Evolutionary conservation across 306 rosid species (phyloP).

Genomic region (Astragalus glycyphyllos): DNA sequence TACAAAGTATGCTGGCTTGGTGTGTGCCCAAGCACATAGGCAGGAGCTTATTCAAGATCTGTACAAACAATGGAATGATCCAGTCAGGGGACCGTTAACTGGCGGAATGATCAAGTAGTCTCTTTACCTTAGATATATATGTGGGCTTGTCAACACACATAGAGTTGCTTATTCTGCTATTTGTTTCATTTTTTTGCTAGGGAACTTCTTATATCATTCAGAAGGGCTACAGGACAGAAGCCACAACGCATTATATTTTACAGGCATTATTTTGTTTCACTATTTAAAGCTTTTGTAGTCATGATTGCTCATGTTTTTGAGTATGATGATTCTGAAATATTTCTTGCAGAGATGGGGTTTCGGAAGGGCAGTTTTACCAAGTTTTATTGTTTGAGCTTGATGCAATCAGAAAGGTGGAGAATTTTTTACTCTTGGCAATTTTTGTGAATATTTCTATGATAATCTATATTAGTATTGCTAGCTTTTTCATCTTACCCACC

Average conservation of each 20-base stretch:
- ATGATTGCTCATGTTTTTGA: neutral
- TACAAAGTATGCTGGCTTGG: slow-evolving; percentile 94
- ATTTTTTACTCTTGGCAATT: neutral
- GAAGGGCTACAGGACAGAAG: slow-evolving; percentile 96
- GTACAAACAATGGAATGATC: slow-evolving; percentile 94
- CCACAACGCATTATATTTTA: slow-evolving; percentile 95
- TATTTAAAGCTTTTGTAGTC: neutral
- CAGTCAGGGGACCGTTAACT: slow-evolving; percentile 74
- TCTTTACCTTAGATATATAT: slow-evolving; percentile 24
- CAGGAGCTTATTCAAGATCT: slow-evolving; percentile 97
- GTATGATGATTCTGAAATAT: neutral
- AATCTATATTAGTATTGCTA: neutral
- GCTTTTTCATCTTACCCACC: neutral
- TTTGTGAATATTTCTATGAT: neutral
- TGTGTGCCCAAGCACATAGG: slow-evolving; percentile 96
- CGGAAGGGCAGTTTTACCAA: slow-evolving; percentile 96
- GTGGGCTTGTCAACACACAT: neutral
- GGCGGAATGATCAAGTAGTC: slow-evolving; percentile 96
- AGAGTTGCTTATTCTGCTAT: neutral
- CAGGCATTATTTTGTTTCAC: slow-evolving; percentile 48
- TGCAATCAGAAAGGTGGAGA: slow-evolving; percentile 82
- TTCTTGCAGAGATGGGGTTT: slow-evolving; percentile 88
- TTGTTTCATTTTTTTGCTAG: slow-evolving; percentile 44
- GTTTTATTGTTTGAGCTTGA: slow-evolving; percentile 92
- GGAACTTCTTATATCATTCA: slow-evolving; percentile 92